These are phyloP conservation scores for Pythium dissotocum DNA, from an alignment of 352 stramenopile species.

Conservation along the genomic window DNA sequence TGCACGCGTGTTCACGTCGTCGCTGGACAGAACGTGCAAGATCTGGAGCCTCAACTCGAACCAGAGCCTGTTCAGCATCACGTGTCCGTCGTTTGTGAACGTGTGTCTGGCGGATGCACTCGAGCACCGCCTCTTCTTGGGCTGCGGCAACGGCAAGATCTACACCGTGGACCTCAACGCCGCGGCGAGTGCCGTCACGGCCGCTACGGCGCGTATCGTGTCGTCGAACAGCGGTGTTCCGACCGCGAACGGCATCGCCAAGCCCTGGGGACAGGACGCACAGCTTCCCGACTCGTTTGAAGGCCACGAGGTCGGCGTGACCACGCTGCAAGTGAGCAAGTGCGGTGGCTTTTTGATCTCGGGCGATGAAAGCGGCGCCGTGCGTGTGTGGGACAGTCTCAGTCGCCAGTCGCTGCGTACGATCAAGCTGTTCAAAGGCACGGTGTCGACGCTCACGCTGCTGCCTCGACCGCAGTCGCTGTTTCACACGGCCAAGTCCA, in stretches of 20 bases:
- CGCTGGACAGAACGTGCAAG: conserved; percentile 77
- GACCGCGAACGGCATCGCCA: conserved; percentile 14
- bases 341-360: conserved; percentile 65
- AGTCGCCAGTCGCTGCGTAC: conserved; percentile 67
- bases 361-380: conserved; percentile 54
- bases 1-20: conserved; percentile 72
- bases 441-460: conserved; percentile 54
- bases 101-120: conserved; percentile 55
- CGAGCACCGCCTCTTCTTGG: conserved; percentile 73
- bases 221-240: conserved; percentile 29
- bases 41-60: conserved; percentile 62
- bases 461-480: conserved; percentile 50
- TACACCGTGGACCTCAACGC: conserved; percentile 72
- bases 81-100: conserved; percentile 73
- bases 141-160: conserved; percentile 68
- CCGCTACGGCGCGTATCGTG: conserved; percentile 51
- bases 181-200: conserved; percentile 51
- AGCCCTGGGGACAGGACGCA: conserved; percentile 44
- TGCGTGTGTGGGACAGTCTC: conserved; percentile 69
- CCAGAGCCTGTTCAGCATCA: conserved; percentile 65
- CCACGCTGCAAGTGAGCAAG: conserved; percentile 52
- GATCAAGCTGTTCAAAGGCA: conserved; percentile 69
- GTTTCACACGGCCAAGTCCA: conserved; percentile 59
- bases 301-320: conserved; percentile 64
- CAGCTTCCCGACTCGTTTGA: conserved; percentile 59